Conservation (phyloP, 371 early-diverging fungal genomes). For the Saksenaea oblongispora region DNA sequence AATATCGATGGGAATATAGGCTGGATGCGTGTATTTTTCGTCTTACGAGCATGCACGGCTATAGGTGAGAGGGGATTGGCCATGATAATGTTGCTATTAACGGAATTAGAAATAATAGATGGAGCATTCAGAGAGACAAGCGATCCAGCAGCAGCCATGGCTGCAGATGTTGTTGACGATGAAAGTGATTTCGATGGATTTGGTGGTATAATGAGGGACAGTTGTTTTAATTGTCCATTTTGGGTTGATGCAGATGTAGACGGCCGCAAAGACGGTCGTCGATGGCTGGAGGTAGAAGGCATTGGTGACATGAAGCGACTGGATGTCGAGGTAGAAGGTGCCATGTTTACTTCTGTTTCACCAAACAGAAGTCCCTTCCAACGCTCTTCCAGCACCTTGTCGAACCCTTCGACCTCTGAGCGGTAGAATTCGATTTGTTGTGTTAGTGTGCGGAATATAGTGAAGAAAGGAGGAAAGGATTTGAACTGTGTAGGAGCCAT, state of each 20-base stretch:
- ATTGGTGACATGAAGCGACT: neutral
- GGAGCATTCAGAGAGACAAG: constrained; percentile 12
- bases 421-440: constrained; percentile 73
- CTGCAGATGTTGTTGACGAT: constrained; percentile 17
- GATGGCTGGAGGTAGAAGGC: neutral
- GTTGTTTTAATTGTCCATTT: neutral
- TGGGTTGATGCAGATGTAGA: neutral
- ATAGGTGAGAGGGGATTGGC: constrained; percentile 41
- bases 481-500: constrained; percentile 49
- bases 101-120: constrained; percentile 7
- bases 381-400: constrained; percentile 57
- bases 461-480: constrained; percentile 66
- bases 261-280: constrained; percentile 6
- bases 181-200: constrained; percentile 16
- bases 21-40: constrained; percentile 51
- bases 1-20: constrained; percentile 65
- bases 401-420: constrained; percentile 54
- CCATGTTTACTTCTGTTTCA: constrained; percentile 19
- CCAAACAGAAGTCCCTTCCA: constrained; percentile 50
- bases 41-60: constrained; percentile 41
- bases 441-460: constrained; percentile 61
- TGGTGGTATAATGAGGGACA: neutral
- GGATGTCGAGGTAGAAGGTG: constrained; percentile 10
- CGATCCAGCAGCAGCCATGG: constrained; percentile 19
- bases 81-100: constrained; percentile 4